Evolutionary conservation across 176 grass and related monocot genomes (phyloP), one percentile per base, ranked within the genome.

Genomic region (Phragmites australis): DNA sequence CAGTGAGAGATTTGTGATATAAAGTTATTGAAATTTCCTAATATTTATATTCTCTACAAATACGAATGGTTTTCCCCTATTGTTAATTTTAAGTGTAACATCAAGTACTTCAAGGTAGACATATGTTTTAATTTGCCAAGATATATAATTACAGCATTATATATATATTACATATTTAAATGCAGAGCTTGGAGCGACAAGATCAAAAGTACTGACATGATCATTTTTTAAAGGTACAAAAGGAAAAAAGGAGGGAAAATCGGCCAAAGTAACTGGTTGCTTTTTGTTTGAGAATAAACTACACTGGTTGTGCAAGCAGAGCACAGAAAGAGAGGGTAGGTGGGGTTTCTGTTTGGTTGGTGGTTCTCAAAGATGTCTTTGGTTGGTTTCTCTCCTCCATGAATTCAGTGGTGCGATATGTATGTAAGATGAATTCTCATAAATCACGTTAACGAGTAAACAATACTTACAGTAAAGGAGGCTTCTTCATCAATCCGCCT

Each of bases 281-380:
- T 86, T 80, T 84, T 48, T 66, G 43, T 65, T 55, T 9, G 34
- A 56, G 75, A 85, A 72, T 79, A 79, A 83, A 76, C 68, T 57
- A 86, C 57, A 66, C 76, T 9, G 21, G 45, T 62, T 47, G 52
- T 61, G 43, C 46, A 62, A 74, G 68, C 9, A 47, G 26, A 65
- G 21, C 37, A 26, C 48, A 78, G 8, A 55, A 76, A 44, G 14
- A 71, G 37, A 23, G 40, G 57, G 39, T 80, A 48, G 76, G 84
- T 72, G 68, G 19, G 68, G 59, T 78, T 64, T 72, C 23, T 72
- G 5, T 64, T 70, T 45, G 55, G 83, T 71, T 70, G 53, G 68
- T 73, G 68, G 56, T 43, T 71, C 54, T 61, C 31, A 52, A 6
- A 64, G 17, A 6, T 53, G 5, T 70, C 6, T 61, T 13, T 10